A percentile compares a stretch with the other conserved stretches of the same genome.
These are phyloP conservation scores for Fusarium drepaniforme DNA, from an alignment of 2,329 filamentous ascomycete species.

Conservation along the genomic window DNA sequence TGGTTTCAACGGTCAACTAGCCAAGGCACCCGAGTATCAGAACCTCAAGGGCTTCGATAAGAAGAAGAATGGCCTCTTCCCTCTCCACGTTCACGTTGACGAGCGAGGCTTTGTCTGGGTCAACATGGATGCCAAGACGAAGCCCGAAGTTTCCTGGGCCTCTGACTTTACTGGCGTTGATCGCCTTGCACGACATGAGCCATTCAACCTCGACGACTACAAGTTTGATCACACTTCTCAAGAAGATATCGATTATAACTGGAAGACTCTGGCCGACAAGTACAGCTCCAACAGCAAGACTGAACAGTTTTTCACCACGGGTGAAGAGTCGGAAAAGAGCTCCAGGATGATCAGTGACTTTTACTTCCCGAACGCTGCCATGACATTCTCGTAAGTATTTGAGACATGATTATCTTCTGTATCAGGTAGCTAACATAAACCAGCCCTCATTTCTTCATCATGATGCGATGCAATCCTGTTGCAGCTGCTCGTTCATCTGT, in stretches of 20 bases:
- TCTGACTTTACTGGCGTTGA: constrained; percentile 62
- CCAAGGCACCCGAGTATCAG: constrained; percentile 71
- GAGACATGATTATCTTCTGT: constrained; percentile 49
- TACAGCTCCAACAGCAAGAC: constrained; percentile 42
- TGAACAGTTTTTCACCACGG: constrained; percentile 48
- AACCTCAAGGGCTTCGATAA: constrained; percentile 67
- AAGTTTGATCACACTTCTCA: constrained; percentile 67
- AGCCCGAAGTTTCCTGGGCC: constrained; percentile 62
- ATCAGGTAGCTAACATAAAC: constrained; percentile 43
- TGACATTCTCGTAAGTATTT: constrained; percentile 47
- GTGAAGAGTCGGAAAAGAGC: constrained; percentile 18
- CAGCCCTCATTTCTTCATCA: constrained; percentile 43
- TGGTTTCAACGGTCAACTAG: constrained; percentile 67
- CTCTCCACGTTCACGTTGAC: constrained; percentile 66
- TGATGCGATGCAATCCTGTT: constrained; percentile 26
- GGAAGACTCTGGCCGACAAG: constrained; percentile 64
- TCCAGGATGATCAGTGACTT: constrained; percentile 28
- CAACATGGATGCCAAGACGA: constrained; percentile 62
- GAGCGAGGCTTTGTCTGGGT: constrained; percentile 68
- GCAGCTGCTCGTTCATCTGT: constrained; percentile 20
- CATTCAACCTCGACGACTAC: constrained; percentile 64
- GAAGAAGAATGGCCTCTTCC: constrained; percentile 65
- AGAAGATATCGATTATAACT: constrained; percentile 67
- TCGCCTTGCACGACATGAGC: constrained; percentile 54
- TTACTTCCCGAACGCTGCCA: constrained; percentile 38